Base-by-base conservation (phyloP, 306 rosid genomes). In the Calophaca sinica region DNA sequence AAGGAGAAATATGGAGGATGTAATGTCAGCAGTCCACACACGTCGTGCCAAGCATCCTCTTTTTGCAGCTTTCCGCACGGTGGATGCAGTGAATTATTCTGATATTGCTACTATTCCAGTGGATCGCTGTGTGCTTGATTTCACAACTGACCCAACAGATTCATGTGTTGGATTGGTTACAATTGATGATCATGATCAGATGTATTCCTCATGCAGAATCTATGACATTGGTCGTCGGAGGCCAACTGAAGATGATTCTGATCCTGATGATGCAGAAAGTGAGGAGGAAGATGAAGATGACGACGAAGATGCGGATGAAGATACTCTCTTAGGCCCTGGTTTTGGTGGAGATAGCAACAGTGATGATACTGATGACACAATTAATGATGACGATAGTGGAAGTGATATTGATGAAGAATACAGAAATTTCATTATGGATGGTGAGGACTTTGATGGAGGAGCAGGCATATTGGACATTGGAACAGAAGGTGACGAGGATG, bases 191-290 rank as follows among this genome's bases (percentile, higher is more conserved):
- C 97, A 86, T 65, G 88, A 87, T 42, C 90, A 91, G 73, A 86
- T 91, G 92, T 84, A 63, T 70, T 84, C 97, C 38, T 86, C 94
- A 0, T 92, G 87, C 35, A 86, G 94, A 69, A 77, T 86, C 36
- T 86, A 89, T 36, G 97, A 91, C 64, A 84, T 91, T n/a, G 97
- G 97, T 76, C 89, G 94, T 7, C 74, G 94, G 44, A 84, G 90
- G 61, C 92, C 94, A 1, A 86, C 97, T 1, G 91, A 89, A 31
- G 97, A 91, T 33, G 94, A 91, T 76, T 91, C 97, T 32, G 97
- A 89, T 78, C 94, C 94, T 0, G 90, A 91, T 11, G 97, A 91
- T 29, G 94, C 87, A 0, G 94, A 89, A 74, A 91, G 89, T 3
- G 94, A 87, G 62, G 97, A 91, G 0, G 96, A 91, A 0, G 90